Evolutionary conservation across 768 basidiomycete species (phyloP).

Genomic region (Mrakia gelida): DNA sequence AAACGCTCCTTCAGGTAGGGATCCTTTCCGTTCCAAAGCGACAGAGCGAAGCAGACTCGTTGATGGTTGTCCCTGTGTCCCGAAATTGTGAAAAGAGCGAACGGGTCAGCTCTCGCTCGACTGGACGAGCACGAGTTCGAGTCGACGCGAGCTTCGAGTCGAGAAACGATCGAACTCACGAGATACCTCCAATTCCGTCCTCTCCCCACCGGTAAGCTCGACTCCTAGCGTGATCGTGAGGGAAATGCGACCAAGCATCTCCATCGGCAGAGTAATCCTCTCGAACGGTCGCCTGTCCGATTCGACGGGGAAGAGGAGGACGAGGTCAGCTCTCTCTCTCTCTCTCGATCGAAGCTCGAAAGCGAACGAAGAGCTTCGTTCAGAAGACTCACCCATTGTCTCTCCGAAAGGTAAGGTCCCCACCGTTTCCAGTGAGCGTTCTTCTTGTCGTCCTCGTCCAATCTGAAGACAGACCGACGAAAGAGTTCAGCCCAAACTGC

Average conservation of each 20-base stretch:
- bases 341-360: neutral
- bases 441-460: constrained; percentile 73
- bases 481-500: neutral
- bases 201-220: constrained; percentile 98
- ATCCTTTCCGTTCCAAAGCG: constrained; percentile 92
- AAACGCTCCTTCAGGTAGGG: constrained; percentile 93
- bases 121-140: no score
- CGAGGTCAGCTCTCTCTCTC: neutral
- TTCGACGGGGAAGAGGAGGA: neutral
- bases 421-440: constrained; percentile 95
- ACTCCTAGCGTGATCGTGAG: constrained; percentile 72
- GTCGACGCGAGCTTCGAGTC: neutral
- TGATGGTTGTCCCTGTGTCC: constrained; percentile 74
- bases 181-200: constrained; percentile 94
- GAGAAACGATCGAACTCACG: constrained; percentile 44
- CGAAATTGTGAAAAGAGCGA: neutral
- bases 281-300: constrained; percentile 80
- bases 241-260: constrained; percentile 85
- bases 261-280: constrained; percentile 97
- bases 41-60: constrained; percentile 81
- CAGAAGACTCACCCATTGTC: constrained; percentile 77
- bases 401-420: constrained; percentile 95
- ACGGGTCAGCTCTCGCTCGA: neutral
- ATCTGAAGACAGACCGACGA: constrained; percentile 35
- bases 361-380: constrained; percentile 3